Percentiles rank a stretch among this genome's conserved stretches.
These are phyloP conservation scores for Fusarium buharicum DNA, from an alignment of 2,329 filamentous ascomycete species.

Conservation along the genomic window DNA sequence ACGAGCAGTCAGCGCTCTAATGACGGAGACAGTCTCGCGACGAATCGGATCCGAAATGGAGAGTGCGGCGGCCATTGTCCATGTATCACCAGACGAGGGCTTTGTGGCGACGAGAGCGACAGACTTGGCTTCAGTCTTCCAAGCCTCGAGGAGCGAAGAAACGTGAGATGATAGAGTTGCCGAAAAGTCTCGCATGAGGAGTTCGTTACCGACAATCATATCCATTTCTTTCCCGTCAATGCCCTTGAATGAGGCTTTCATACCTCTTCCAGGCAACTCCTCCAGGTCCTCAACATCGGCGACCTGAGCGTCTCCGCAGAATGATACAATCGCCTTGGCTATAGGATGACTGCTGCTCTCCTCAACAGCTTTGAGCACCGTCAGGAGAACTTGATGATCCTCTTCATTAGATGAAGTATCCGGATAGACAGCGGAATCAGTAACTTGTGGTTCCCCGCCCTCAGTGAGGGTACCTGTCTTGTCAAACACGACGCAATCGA, in stretches of 20 bases:
- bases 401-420: slow-evolving; percentile 40
- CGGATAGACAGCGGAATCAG: slow-evolving; percentile 59
- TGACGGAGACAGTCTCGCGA: slow-evolving; percentile 72
- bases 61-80: slow-evolving; percentile 71
- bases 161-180: slow-evolving; percentile 54
- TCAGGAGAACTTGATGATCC: slow-evolving; percentile 55
- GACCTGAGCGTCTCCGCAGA: slow-evolving; percentile 60
- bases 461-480: slow-evolving; percentile 87
- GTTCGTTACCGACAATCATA: slow-evolving; percentile 77
- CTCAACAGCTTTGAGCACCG: slow-evolving; percentile 70
- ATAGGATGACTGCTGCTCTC: slow-evolving; percentile 80
- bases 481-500: slow-evolving; percentile 86
- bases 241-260: slow-evolving; percentile 62
- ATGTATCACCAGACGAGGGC: slow-evolving; percentile 44
- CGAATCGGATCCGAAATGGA: slow-evolving; percentile 85
- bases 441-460: slow-evolving; percentile 76
- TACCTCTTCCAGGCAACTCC: slow-evolving; percentile 77
- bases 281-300: slow-evolving; percentile 59
- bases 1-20: slow-evolving; percentile 70
- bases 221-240: slow-evolving; percentile 49
- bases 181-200: slow-evolving; percentile 66
- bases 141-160: slow-evolving; percentile 57
- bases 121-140: slow-evolving; percentile 73
- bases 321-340: slow-evolving; percentile 74
- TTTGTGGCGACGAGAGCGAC: slow-evolving; percentile 67